A percentile compares a stretch with the other conserved stretches of the same genome.
Conservation (phyloP, 2,329 filamentous ascomycete species). For the Cadophora luteo-olivacea region DNA sequence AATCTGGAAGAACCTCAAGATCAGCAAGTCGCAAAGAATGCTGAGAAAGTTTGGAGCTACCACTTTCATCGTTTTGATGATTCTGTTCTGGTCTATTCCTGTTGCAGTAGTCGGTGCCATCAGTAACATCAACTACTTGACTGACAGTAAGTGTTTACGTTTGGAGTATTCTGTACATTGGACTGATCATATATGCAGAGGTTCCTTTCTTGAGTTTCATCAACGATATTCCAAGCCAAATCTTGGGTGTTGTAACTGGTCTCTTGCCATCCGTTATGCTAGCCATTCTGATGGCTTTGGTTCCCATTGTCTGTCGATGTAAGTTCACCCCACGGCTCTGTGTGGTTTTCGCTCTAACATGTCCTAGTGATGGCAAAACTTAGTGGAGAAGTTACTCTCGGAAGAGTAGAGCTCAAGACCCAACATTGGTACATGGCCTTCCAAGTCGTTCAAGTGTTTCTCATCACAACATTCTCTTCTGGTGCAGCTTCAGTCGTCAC, state of each 20-base stretch:
- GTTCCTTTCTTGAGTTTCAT: conserved; percentile 79
- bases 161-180: neutral
- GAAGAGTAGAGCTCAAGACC: conserved; percentile 82
- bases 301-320: conserved; percentile 82
- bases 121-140: conserved; percentile 80
- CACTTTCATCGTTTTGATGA: conserved; percentile 73
- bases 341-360: conserved; percentile 21
- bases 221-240: conserved; percentile 66
- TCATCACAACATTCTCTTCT: conserved; percentile 83
- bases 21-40: conserved; percentile 84
- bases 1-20: conserved; percentile 83
- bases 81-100: conserved; percentile 84
- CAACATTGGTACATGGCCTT: conserved; percentile 92
- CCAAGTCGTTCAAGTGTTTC: conserved; percentile 89
- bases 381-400: conserved; percentile 78
- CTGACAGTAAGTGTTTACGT: conserved; percentile 46
- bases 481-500: conserved; percentile 75
- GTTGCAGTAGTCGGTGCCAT: conserved; percentile 83
- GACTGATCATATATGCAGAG: conserved; percentile 28
- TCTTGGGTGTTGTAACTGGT: conserved; percentile 84
- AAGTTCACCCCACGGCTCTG: conserved; percentile 45
- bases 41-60: conserved; percentile 71
- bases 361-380: conserved; percentile 73
- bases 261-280: conserved; percentile 81
- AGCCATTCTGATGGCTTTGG: conserved; percentile 82